phyloP scores from a whole-genome alignment of 192 early-diverging fungal species.

The Rhizoclosmatium globosum region DNA sequence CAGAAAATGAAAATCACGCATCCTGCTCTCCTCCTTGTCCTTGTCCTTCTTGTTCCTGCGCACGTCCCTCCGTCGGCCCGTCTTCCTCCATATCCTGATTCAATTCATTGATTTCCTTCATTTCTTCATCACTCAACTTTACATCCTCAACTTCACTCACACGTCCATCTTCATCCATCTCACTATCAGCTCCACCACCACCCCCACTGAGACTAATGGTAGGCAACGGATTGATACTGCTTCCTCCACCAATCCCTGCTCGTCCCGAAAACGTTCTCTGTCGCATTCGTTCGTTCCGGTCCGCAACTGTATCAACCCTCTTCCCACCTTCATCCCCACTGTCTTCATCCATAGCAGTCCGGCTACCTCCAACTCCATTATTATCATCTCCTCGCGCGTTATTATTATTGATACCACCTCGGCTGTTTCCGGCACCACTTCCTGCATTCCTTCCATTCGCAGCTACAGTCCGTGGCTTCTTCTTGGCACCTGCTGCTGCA shows the following conservation, averaged over 20 bases:
- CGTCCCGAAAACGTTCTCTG: constrained; percentile 19
- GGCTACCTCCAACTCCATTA: background rate
- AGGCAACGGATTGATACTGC: background rate
- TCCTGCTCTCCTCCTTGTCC: too few species aligned
- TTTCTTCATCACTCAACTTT: constrained; percentile 33
- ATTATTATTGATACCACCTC: background rate
- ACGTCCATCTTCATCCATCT: constrained; percentile 29
- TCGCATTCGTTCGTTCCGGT: constrained; percentile 24
- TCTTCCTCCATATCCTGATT: constrained; percentile 9
- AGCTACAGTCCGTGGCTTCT: background rate
- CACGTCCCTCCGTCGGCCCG: too few species aligned
- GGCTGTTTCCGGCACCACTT: constrained; percentile 6
- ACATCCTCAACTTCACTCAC: constrained; percentile 34
- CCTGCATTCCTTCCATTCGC: background rate
- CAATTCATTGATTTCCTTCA: constrained; percentile 24
- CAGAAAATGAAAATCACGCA: too few species aligned
- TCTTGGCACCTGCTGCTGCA: background rate
- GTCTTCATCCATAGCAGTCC: constrained; percentile 6
- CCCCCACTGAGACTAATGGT: constrained; percentile 22
- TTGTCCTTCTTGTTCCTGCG: too few species aligned
- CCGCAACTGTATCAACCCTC: constrained; percentile 19
- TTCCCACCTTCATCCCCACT: constrained; percentile 10
- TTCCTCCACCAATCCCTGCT: constrained; percentile 12
- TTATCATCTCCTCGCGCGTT: background rate
- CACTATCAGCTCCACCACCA: constrained; percentile 24